Evolutionary conservation across 345 rosid species (phyloP).

Genomic region (Brassica juncea): DNA sequence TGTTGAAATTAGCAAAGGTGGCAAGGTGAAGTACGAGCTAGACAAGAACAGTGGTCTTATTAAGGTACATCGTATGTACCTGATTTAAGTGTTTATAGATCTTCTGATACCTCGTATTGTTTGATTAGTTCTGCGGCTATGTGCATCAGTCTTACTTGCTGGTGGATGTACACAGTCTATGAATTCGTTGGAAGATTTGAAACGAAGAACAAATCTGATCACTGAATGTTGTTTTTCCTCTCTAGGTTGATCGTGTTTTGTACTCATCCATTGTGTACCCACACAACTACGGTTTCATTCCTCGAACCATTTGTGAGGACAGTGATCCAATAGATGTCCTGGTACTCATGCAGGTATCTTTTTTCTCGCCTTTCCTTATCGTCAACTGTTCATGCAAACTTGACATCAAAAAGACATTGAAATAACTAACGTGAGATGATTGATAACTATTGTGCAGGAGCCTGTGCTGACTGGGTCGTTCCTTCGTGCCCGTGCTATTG

Average conservation of each 20-base stretch:
- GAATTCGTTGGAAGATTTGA: neutral
- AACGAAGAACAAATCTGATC: neutral
- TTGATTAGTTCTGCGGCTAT: neutral
- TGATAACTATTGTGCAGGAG: slow-evolving; percentile 53
- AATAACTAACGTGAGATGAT: slow-evolving; percentile 13
- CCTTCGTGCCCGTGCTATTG: slow-evolving; percentile 98
- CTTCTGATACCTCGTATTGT: neutral
- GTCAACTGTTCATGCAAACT: neutral
- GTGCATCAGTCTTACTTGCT: neutral
- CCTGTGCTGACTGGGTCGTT: slow-evolving; percentile 89
- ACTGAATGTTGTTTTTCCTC: slow-evolving; percentile 7
- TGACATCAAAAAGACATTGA: neutral
- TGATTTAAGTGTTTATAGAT: neutral
- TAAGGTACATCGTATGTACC: slow-evolving; percentile 48
- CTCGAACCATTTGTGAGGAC: slow-evolving; percentile 94
- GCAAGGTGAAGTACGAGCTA: slow-evolving; percentile 97
- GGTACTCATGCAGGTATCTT: slow-evolving; percentile 86
- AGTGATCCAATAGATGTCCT: slow-evolving; percentile 98
- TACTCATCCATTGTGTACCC: slow-evolving; percentile 99
- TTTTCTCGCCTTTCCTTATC: slow-evolving; percentile 3
- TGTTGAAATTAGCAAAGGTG: slow-evolving; percentile 89
- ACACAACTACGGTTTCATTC: slow-evolving; percentile 97
- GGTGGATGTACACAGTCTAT: neutral
- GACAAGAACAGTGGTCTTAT: slow-evolving; percentile 93
- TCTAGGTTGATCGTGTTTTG: slow-evolving; percentile 90